Conservation (phyloP, 179 eudicot species). For the Silene vulgaris region DNA sequence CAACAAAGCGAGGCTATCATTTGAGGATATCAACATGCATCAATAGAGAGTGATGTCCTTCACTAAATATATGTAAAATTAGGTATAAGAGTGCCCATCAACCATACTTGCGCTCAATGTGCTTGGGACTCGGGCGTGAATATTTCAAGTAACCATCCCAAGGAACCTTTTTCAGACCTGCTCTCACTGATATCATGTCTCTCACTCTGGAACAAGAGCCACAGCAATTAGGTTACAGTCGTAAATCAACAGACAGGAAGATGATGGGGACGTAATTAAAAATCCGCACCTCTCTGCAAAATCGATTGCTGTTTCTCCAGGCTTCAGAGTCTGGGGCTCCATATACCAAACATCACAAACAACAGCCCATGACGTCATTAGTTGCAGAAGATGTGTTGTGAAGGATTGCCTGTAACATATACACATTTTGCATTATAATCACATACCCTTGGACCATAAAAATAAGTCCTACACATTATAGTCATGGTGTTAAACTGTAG, state of each 20-base stretch:
- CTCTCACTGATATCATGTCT: slow-evolving; percentile 74
- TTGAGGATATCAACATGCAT: not conserved
- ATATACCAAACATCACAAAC: slow-evolving; percentile 95
- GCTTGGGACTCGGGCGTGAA: slow-evolving; percentile 92
- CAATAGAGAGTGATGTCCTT: not conserved
- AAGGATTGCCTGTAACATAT: slow-evolving; percentile 67
- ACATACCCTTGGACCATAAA: not conserved
- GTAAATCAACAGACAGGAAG: not conserved
- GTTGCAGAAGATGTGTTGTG: slow-evolving; percentile 77
- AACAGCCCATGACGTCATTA: slow-evolving; percentile 96
- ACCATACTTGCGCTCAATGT: slow-evolving; percentile 79
- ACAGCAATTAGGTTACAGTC: not conserved
- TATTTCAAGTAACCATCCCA: slow-evolving; percentile 99
- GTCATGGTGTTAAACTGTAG: not conserved
- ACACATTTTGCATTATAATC: not conserved
- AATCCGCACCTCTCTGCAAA: slow-evolving; percentile 71
- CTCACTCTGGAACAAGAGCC: slow-evolving; percentile 56
- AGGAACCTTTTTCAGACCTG: slow-evolving; percentile 92
- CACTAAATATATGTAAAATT: not conserved
- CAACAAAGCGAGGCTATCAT: not conserved
- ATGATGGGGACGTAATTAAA: not conserved
- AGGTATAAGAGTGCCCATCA: not conserved
- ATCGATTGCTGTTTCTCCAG: slow-evolving; percentile 84
- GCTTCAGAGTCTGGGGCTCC: slow-evolving; percentile 79
- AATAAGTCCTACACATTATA: not conserved